Evolutionary conservation across 306 rosid genomes (phyloP).

Genomic region (Prunus campanulata): DNA sequence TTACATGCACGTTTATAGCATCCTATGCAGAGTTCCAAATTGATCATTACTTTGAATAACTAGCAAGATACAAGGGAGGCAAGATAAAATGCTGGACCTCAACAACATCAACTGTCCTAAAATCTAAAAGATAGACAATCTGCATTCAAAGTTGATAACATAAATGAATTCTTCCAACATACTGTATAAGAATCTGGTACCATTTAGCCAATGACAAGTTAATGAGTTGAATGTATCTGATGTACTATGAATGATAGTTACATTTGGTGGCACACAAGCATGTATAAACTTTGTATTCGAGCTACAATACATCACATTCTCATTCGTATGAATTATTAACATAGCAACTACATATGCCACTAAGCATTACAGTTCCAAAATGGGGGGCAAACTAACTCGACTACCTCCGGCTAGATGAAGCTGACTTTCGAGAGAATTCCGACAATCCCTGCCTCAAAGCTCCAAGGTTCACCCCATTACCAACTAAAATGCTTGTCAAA

Average conservation of each 20-base stretch:
- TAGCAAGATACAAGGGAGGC: background rate
- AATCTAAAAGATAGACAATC: no score
- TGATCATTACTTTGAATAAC: background rate
- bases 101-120: background rate
- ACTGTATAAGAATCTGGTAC: no score
- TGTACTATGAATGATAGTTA: background rate
- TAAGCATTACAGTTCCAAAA: background rate
- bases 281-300: background rate
- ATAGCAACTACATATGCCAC: background rate
- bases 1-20: background rate
- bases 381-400: slow-evolving; percentile 26
- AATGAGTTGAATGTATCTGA: background rate
- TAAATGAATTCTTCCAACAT: no score
- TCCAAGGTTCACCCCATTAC: slow-evolving; percentile 57
- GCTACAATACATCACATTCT: slow-evolving; percentile 1
- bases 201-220: no score
- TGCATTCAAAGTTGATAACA: no score
- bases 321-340: background rate
- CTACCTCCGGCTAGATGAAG: slow-evolving; percentile 46
- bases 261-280: background rate
- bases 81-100: background rate
- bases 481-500: slow-evolving; percentile 69
- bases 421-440: slow-evolving; percentile 47
- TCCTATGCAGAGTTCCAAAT: background rate
- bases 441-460: slow-evolving; percentile 59